Percentiles rank a stretch among this genome's conserved stretches.
These are phyloP conservation scores for Sugiyamaella qingdaonensis DNA, from an alignment of 805 yeast genomes.

Conservation along the genomic window DNA sequence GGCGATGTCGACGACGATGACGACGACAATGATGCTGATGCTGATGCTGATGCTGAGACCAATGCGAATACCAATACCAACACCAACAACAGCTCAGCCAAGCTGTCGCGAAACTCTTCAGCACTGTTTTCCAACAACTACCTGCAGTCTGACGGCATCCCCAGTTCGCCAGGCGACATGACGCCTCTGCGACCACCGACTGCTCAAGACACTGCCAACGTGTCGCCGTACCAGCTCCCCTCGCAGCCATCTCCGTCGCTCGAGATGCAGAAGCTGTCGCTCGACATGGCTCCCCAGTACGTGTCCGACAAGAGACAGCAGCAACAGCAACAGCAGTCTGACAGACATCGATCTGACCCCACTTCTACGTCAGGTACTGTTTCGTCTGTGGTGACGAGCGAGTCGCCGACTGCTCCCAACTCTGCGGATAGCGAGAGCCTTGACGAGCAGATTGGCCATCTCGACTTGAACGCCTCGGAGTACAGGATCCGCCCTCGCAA, in stretches of 20 bases:
- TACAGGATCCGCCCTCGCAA: slow-evolving; percentile 30
- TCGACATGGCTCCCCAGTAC: slow-evolving; percentile 3
- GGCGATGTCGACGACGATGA: slow-evolving; percentile 23
- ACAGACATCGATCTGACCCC: not conserved
- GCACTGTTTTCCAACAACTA: slow-evolving; percentile 41
- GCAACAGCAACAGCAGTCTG: too few species aligned
- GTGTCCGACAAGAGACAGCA: not conserved
- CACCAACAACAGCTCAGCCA: not conserved
- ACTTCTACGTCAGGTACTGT: not conserved
- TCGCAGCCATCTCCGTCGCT: slow-evolving; percentile 5
- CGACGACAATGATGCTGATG: slow-evolving; percentile 8
- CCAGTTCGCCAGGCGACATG: slow-evolving; percentile 23
- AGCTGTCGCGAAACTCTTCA: not conserved
- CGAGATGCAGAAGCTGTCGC: slow-evolving; percentile 6
- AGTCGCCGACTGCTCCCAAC: not conserved
- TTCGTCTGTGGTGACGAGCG: not conserved
- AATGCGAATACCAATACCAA: slow-evolving; percentile 5
- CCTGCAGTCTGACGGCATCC: slow-evolving; percentile 39
- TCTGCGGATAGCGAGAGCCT: not conserved
- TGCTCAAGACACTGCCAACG: slow-evolving; percentile 5
- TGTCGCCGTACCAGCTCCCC: slow-evolving; percentile 19
- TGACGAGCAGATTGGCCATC: slow-evolving; percentile 19
- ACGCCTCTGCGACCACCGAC: not conserved
- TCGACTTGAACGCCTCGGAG: slow-evolving; percentile 31
- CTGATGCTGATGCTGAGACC: slow-evolving; percentile 22